phyloP scores from a whole-genome alignment of 345 rosid species.

The Eucalyptus tenuipes region DNA sequence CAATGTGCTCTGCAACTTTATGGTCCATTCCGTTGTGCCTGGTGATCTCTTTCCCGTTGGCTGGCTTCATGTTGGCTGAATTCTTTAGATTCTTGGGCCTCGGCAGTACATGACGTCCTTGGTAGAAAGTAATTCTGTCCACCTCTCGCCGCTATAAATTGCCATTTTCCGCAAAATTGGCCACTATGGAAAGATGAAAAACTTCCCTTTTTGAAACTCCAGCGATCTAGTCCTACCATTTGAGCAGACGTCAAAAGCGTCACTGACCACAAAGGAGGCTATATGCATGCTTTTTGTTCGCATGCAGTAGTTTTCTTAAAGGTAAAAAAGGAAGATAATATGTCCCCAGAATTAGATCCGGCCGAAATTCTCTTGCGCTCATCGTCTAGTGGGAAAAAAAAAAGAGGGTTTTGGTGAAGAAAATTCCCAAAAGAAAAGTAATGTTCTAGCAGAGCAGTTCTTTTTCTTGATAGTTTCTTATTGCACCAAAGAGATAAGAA shows the following conservation, averaged over 20 bases:
- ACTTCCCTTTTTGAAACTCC: background rate
- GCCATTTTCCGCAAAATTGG: background rate
- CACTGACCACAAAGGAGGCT: background rate
- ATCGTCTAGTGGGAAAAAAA: background rate
- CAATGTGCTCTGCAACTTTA: background rate
- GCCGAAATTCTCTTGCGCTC: background rate
- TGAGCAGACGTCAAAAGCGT: background rate
- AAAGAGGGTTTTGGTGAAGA: background rate
- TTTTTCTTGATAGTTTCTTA: background rate
- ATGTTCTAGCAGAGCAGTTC: background rate
- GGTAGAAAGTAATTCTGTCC: background rate
- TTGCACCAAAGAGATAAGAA: background rate
- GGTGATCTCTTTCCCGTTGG: background rate
- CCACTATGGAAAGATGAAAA: background rate
- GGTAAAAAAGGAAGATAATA: background rate
- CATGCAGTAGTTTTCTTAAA: background rate
- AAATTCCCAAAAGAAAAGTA: background rate
- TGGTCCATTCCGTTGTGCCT: background rate
- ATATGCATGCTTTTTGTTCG: background rate
- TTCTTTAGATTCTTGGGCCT: background rate
- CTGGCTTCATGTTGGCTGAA: background rate
- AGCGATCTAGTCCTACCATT: background rate
- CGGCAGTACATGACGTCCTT: background rate
- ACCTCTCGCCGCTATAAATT: background rate
- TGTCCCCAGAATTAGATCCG: background rate